Evolutionary conservation across 805 yeast genomes (phyloP), one percentile per base, ranked within the genome.

Genomic region (Metschnikowia dekortorum): DNA sequence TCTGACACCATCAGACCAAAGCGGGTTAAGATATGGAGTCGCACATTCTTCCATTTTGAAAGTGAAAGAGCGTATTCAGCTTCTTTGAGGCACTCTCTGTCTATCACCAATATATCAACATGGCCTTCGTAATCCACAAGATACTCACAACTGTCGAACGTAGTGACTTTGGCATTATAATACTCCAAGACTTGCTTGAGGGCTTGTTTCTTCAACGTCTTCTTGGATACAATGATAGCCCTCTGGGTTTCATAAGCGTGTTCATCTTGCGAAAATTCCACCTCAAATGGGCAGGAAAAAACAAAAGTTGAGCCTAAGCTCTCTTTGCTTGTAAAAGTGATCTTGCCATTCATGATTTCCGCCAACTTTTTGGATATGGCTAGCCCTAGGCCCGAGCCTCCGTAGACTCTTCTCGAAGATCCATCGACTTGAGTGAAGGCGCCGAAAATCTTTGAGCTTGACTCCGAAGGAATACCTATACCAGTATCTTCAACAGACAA

Each of bases 371-470:
- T 74, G 32, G 77, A 72, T 33, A 76, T 77, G 1, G 80, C 78
- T 37, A 77, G 61, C 0, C 82, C 82, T 8, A 77, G 60, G 0
- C 82, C 82, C 0, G 82, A 70, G 2, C 83, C 83, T 3, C 83
- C 83, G 62, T 70, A 75, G 9, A 66, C 74, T 52, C 83, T 60
- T 50, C 78, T 65, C 1, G 81, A 71, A 8, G 81, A 75, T 3
- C 80, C 80, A 57, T 79, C 83, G n/a, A 77, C 82, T 62, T 79
- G 83, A 39, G 78, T 73, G 54, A 79, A 79, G 4, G 81, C 80
- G 6, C 78, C 73, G 58, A 79, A 79, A 4, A 79, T 74, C 60
- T 74, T 76, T 39, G 65, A 61, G n/a, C 69, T 60, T 5, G 79
- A 69, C 41, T 64, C 69, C 34, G 65, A 63, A 2, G 81, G 79